Evolutionary conservation across 192 early-diverging fungal species (phyloP), one percentile per base, ranked within the genome.

Genomic region (Mortierella alpina): DNA sequence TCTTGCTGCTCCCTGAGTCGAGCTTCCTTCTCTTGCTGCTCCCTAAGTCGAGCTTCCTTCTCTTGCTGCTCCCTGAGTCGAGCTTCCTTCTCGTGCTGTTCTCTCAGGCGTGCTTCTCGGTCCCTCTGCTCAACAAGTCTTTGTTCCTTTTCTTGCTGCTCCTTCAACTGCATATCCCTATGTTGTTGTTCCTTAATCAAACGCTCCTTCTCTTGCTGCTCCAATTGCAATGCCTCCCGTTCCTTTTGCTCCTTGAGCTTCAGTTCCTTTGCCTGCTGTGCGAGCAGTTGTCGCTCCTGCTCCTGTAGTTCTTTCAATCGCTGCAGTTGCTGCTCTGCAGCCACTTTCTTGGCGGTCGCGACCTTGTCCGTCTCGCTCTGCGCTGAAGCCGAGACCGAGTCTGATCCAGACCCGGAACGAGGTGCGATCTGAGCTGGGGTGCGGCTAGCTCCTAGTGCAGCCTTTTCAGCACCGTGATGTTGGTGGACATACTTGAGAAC

Each of bases 401-500:
- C 31, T 31, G 31, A 31, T 31, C 31, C 31, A 31, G 31, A 31
- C 31, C 31, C 31, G 31, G 31, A 31, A 31, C 31, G 31, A 31
- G 3, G 3, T 31, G 1, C 31, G 31, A 31, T 31, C 31, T 31
- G 31, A 51, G 50, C n/a, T 2, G 50, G 12, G 4, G 50, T 51
- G 50, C 13, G 13, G n/a, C 13, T 51, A 2, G 50, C 50, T 51
- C 13, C n/a, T 51, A 4, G 2, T 51, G 50, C 31, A 31, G 3
- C 31, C 31, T 1, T 51, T 1, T 40, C 14, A 5, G 58, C 41
- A 31, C 31, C 31, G 56, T 39, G 67, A 6, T 50, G 58, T 13
- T 71, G 47, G 31, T 62, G 66, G 13, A 65, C 23, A 60, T 66
- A 42, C 12, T 59, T 65, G 17, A 45, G 10, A 0, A 64, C 7